A percentile compares a stretch with the other conserved stretches of the same genome.
Evolutionary conservation across 2,329 filamentous ascomycete genomes (phyloP).

Genomic region (Pseudocercospora fijiensis): DNA sequence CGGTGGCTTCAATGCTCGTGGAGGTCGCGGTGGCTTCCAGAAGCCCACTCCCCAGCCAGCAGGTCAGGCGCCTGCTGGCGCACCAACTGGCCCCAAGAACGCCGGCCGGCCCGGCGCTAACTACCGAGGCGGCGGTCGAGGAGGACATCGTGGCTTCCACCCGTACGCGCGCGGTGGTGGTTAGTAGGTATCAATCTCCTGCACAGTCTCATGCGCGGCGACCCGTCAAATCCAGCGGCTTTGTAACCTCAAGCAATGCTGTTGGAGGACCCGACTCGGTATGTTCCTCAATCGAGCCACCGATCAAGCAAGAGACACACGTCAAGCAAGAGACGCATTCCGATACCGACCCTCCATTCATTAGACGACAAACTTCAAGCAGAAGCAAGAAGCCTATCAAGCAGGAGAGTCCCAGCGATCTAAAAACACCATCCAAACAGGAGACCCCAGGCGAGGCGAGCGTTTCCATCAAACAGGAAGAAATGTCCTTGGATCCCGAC

Average conservation of each 20-base stretch:
- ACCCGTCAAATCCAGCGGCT: neutral
- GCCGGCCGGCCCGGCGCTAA: conserved; percentile 87
- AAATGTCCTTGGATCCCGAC: neutral
- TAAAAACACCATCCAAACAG: neutral
- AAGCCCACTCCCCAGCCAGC: conserved; percentile 40
- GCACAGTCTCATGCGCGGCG: neutral
- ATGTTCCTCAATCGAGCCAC: neutral
- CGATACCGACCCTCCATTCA: neutral
- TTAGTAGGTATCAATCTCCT: conserved; percentile 13
- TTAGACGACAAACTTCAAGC: neutral
- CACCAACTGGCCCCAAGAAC: conserved; percentile 94
- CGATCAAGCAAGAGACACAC: neutral
- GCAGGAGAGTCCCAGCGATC: neutral
- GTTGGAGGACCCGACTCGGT: neutral
- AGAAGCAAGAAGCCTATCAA: neutral
- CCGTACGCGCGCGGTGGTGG: conserved; percentile 61
- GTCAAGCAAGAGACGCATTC: neutral
- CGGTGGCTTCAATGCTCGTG: conserved; percentile 48
- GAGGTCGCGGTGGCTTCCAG: conserved; percentile 40
- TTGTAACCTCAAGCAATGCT: neutral
- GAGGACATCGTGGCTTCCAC: conserved; percentile 72
- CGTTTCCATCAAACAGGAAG: neutral
- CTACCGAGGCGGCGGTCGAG: conserved; percentile 85
- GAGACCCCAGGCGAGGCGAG: neutral
- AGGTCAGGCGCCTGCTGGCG: conserved; percentile 66